phyloP scores from a whole-genome alignment of 768 basidiomycete genomes.

The Rossbeevera mucosa region DNA sequence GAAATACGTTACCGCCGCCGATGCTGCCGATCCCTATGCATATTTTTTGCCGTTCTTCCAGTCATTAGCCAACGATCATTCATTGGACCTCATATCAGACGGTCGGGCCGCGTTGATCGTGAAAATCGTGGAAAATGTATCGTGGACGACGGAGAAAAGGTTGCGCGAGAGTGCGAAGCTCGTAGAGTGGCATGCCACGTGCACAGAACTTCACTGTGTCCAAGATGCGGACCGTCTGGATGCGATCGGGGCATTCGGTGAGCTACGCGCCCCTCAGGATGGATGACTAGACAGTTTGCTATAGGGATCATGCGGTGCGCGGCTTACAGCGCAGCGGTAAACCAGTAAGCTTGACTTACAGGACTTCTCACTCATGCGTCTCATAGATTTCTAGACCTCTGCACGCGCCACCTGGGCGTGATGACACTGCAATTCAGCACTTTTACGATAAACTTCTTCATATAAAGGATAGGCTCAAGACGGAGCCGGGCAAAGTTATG shows the following conservation, averaged over 20 bases:
- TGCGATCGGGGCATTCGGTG: constrained; percentile 79
- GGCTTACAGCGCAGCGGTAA: constrained; percentile 54
- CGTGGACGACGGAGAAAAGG: constrained; percentile 80
- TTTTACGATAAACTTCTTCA: constrained; percentile 83
- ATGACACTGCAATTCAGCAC: constrained; percentile 67
- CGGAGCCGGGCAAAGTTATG: constrained; percentile 59
- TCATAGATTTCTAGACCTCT: constrained; percentile 33
- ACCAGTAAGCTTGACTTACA: constrained; percentile 35
- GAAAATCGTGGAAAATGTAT: constrained; percentile 71
- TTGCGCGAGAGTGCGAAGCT: constrained; percentile 51
- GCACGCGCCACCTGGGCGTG: constrained; percentile 44
- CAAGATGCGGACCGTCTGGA: constrained; percentile 79
- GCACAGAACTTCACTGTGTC: constrained; percentile 75
- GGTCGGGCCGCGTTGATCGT: constrained; percentile 55
- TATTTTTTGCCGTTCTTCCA: constrained; percentile 68
- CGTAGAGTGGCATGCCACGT: constrained; percentile 64
- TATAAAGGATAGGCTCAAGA: constrained; percentile 74
- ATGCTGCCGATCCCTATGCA: constrained; percentile 56
- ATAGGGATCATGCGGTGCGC: constrained; percentile 64
- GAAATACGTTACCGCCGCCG: constrained; percentile 64
- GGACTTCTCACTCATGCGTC: not conserved
- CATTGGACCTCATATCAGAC: constrained; percentile 54
- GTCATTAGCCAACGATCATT: constrained; percentile 37
- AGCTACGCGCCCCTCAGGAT: not conserved
- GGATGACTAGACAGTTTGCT: not conserved